These are phyloP conservation scores for Gypsophila paniculata DNA, from an alignment of 179 eudicot species.

Conservation along the genomic window DNA sequence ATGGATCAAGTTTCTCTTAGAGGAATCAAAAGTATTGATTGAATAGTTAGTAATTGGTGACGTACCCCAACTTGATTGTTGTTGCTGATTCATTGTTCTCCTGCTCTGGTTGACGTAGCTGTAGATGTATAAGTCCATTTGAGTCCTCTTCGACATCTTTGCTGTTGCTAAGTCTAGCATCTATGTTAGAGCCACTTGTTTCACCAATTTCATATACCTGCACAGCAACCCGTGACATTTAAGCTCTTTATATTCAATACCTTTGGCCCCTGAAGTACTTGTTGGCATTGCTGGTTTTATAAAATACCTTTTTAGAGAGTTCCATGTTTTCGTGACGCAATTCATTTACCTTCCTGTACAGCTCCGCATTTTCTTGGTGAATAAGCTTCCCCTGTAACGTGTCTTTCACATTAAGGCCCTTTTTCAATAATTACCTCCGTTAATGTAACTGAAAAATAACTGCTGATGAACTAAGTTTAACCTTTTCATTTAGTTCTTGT, in stretches of 20 bases:
- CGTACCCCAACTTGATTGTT: slow-evolving; percentile 31
- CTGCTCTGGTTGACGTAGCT: slow-evolving; percentile 68
- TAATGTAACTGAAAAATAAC: background rate
- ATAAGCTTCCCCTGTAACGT: slow-evolving; percentile 57
- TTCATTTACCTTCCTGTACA: slow-evolving; percentile 60
- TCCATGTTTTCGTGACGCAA: slow-evolving; percentile 56
- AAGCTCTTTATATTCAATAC: background rate
- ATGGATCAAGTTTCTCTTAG: slow-evolving; percentile 10
- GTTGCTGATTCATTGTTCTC: slow-evolving; percentile 34
- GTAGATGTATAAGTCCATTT: slow-evolving; percentile 44
- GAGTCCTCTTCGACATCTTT: slow-evolving; percentile 41
- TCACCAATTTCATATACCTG: slow-evolving; percentile 62
- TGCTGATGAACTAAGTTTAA: slow-evolving; percentile 13
- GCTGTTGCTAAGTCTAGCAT: slow-evolving; percentile 33
- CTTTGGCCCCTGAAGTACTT: background rate
- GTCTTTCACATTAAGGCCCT: slow-evolving; percentile 14
- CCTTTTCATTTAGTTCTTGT: slow-evolving; percentile 70
- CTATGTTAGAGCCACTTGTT: slow-evolving; percentile 40
- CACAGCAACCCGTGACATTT: slow-evolving; percentile 14
- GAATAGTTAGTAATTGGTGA: slow-evolving; percentile 12
- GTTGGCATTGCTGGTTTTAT: background rate
- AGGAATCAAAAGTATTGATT: background rate
- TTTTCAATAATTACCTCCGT: background rate
- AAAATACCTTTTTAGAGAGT: slow-evolving; percentile 50
- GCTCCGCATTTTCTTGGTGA: slow-evolving; percentile 66